Evolutionary conservation across 495 filamentous ascomycete species (phyloP), one percentile per base, ranked within the genome.

Genomic region (Penicillium goetzii): DNA sequence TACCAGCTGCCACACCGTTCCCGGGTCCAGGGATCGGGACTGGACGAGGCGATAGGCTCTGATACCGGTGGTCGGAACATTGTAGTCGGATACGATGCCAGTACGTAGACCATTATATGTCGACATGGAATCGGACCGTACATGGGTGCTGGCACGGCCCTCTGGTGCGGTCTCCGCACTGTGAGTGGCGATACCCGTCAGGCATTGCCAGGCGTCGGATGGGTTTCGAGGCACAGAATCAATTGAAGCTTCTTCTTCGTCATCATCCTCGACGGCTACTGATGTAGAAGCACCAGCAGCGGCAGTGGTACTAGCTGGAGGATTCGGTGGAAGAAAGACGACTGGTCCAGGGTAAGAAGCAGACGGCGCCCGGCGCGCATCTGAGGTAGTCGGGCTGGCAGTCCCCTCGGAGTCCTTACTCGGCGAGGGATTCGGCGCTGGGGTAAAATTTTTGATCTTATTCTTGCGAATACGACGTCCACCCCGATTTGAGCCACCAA

Each of bases 401-500:
- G 62, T 64, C 15, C 74, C 73, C 26, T 69, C 69, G 0, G 73
- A 72, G 28, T 72, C 65, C 23, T 71, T 77, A 59, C 51, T 73
- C 8, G 62, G 72, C 32, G 71, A 73, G 12, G 56, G 30, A 47
- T 62, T 72, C 12, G 50, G 61, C 28, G 70, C 64, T 21, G 77
- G 71, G 0, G 75, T 80, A 50, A 76, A 73, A 47, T 77, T 75
- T 47, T 76, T 76, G 33, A 78, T 78, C 58, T 82, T 81, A 53
- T 79, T 80, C 65, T 80, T 82, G 36, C 84, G 82, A 61, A 87
- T 84, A 54, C 86, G 82, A 43, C 85, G 81, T 19, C 86, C 86
- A 34, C 86, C 86, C 25, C 86, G 81, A 70, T 88, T 88, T 19
- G 83, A 86, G 52, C 82, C 80, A 36, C 86, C 85, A 6, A 89